Evolutionary conservation across 2,329 filamentous ascomycete species (phyloP).

Genomic region (Pestalotiopsis sp.): DNA sequence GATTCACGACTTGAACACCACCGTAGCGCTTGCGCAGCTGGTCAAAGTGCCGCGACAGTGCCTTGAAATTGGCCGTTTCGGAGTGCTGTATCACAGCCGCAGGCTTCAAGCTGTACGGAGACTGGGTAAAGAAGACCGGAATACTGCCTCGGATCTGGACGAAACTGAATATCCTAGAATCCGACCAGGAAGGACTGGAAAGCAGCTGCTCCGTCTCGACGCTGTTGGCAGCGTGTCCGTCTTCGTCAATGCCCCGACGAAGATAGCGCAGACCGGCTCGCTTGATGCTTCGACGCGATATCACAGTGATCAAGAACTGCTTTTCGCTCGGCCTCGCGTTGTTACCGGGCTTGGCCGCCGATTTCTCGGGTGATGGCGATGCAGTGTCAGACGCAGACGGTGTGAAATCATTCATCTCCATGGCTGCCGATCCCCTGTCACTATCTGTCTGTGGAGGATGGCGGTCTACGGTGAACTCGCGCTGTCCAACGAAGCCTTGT

Average conservation of each 20-base stretch:
- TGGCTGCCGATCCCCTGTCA: slow-evolving; percentile 29
- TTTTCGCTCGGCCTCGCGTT: slow-evolving; percentile 49
- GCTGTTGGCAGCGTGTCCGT: slow-evolving; percentile 84
- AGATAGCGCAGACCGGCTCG: slow-evolving; percentile 89
- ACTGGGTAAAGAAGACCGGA: slow-evolving; percentile 93
- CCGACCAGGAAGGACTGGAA: slow-evolving; percentile 67
- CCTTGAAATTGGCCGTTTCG: slow-evolving; percentile 73
- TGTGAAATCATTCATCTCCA: slow-evolving; percentile 32
- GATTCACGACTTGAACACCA: slow-evolving; percentile 73
- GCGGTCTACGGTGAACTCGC: slow-evolving; percentile 73
- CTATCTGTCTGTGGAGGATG: slow-evolving; percentile 57
- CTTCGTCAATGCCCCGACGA: slow-evolving; percentile 86
- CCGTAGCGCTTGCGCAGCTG: slow-evolving; percentile 73
- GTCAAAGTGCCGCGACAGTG: slow-evolving; percentile 80
- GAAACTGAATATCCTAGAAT: slow-evolving; percentile 75
- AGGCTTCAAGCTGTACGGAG: slow-evolving; percentile 90
- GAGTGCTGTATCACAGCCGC: slow-evolving; percentile 82
- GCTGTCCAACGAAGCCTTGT: slow-evolving; percentile 92
- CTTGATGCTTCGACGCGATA: slow-evolving; percentile 86
- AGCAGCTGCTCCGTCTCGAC: slow-evolving; percentile 97
- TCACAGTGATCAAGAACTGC: slow-evolving; percentile 79
- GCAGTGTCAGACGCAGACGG: slow-evolving; percentile 17
- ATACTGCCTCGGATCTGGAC: slow-evolving; percentile 89
- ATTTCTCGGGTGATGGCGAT: slow-evolving; percentile 22
- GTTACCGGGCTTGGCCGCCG: slow-evolving; percentile 22